Percentiles rank a stretch among this genome's conserved stretches.
Evolutionary conservation across 352 stramenopile genomes (phyloP).

Genomic region (Globisporangium rhizosaccharum): DNA sequence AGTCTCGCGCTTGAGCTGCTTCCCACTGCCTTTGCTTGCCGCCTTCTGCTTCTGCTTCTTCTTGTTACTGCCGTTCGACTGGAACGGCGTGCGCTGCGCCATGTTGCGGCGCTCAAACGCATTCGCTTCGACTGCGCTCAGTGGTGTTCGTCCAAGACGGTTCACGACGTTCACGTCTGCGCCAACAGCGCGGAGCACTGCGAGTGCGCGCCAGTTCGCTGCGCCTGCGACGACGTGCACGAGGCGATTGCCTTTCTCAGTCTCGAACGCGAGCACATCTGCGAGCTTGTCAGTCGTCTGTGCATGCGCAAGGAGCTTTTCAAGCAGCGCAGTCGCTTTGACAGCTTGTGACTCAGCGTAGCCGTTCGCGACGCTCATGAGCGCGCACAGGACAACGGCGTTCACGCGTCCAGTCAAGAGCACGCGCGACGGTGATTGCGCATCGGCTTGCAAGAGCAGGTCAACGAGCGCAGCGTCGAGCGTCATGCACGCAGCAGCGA

Average conservation of each 20-base stretch:
- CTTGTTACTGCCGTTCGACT: conserved; percentile 3
- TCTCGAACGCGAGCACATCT: conserved; percentile 30
- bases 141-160: conserved; percentile 23
- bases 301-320: conserved; percentile 31
- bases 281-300: conserved; percentile 24
- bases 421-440: conserved; percentile 23
- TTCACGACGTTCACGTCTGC: conserved; percentile 25
- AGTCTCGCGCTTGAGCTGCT: background rate
- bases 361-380: conserved; percentile 54
- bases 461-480: conserved; percentile 34
- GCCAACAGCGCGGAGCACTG: conserved; percentile 28
- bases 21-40: conserved; percentile 6
- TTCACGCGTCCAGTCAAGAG: conserved; percentile 37
- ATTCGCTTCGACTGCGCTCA: conserved; percentile 53
- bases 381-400: conserved; percentile 29
- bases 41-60: conserved; percentile 4
- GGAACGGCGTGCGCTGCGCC: conserved; percentile 25
- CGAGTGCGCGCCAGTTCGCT: conserved; percentile 39
- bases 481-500: conserved; percentile 55
- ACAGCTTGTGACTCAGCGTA: conserved; percentile 37
- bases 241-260: conserved; percentile 37
- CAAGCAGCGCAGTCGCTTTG: conserved; percentile 30
- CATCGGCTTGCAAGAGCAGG: conserved; percentile 22
- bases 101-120: conserved; percentile 23
- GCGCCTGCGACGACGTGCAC: conserved; percentile 46